These are phyloP conservation scores for Chlorella sp. DNA, from an alignment of 139 green algal genomes.

Conservation along the genomic window DNA sequence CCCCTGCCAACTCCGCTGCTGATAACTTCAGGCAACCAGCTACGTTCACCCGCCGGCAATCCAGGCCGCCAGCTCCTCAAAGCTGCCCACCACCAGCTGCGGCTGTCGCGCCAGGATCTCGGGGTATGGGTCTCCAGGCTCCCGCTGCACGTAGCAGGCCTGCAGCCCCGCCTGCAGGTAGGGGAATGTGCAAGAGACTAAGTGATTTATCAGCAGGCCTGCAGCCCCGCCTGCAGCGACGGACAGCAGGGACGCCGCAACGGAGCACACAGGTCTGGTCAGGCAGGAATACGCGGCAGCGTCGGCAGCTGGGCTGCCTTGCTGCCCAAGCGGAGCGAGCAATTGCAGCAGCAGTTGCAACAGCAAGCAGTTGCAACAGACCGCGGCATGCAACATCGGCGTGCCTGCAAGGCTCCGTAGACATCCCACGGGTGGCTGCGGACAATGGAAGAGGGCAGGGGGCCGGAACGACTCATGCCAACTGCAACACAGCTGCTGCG, in stretches of 20 bases:
- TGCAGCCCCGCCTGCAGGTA: conserved; percentile 3
- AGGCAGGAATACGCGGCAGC: too few relatives aligned
- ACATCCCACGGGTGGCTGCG: conserved; percentile 3
- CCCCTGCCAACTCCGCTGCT: too few relatives aligned
- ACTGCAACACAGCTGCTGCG: too few relatives aligned
- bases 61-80: not conserved
- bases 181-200: not conserved
- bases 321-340: too few relatives aligned
- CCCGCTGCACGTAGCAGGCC: not conserved
- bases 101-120: not conserved
- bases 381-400: not conserved
- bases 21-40: too few relatives aligned
- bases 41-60: not conserved
- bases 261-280: too few relatives aligned
- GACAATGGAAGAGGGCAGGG: not conserved
- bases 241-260: too few relatives aligned
- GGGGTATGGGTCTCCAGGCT: not conserved
- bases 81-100: not conserved
- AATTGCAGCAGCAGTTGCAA: too few relatives aligned
- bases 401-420: not conserved
- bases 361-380: too few relatives aligned
- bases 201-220: not conserved
- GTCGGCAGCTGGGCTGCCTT: too few relatives aligned
- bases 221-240: not conserved
- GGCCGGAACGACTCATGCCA: too few relatives aligned